Evolutionary conservation across 306 rosid species (phyloP).

Genomic region (Glycine latifolia): DNA sequence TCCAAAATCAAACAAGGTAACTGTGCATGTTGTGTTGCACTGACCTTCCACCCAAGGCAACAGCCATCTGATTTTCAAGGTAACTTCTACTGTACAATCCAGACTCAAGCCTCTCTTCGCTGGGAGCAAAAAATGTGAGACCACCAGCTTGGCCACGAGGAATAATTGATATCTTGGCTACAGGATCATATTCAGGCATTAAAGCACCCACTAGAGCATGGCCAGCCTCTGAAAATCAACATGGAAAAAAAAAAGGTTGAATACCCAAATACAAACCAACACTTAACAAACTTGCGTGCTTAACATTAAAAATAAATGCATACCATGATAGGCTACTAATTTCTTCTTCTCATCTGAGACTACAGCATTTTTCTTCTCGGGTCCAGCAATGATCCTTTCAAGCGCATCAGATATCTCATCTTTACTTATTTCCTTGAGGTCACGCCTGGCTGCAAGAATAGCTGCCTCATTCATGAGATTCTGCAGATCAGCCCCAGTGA

Average conservation of each 20-base stretch:
- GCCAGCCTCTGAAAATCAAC: conserved; percentile 86
- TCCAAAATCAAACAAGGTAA: conserved; percentile 17
- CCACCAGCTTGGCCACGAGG: conserved; percentile 85
- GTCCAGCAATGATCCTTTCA: conserved; percentile 97
- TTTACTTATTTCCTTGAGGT: conserved; percentile 96
- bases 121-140: conserved; percentile 64
- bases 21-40: conserved; percentile 27
- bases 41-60: conserved; percentile 81
- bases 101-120: conserved; percentile 64
- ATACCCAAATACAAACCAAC: not conserved
- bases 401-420: conserved; percentile 99
- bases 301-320: not conserved
- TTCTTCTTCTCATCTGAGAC: conserved; percentile 98
- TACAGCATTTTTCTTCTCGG: conserved; percentile 98
- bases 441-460: conserved; percentile 98
- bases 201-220: conserved; percentile 72
- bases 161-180: conserved; percentile 96
- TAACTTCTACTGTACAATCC: conserved; percentile 96
- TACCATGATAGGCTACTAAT: conserved; percentile 75
- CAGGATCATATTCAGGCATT: conserved; percentile 70
- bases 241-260: not conserved
- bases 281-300: not conserved
- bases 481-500: conserved; percentile 76
- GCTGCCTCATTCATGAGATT: conserved; percentile 99
- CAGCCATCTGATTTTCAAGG: conserved; percentile 99